Percentiles rank a stretch among this genome's conserved stretches.
Evolutionary conservation across 2,329 filamentous ascomycete species (phyloP).

Genomic region (Immersiporthe knoxdaviesiana): DNA sequence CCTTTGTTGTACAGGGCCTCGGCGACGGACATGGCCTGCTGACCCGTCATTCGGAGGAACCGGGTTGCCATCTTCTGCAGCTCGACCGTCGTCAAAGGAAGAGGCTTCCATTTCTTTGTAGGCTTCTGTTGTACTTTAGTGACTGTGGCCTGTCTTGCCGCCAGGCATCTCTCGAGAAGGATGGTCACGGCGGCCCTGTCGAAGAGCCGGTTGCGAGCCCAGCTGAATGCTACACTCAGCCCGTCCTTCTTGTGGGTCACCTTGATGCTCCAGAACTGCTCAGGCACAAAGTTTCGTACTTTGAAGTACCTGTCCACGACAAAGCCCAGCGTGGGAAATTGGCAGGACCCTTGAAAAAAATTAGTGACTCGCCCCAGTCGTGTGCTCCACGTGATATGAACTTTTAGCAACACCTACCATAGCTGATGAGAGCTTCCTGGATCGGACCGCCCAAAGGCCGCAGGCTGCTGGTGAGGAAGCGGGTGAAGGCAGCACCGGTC

Average conservation of each 20-base stretch:
- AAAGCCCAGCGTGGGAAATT: conserved; percentile 95
- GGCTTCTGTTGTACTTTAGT: conserved; percentile 87
- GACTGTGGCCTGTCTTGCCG: conserved; percentile 76
- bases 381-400: not conserved
- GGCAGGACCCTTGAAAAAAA: conserved; percentile 71
- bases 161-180: conserved; percentile 83
- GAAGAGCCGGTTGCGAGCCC: conserved; percentile 82
- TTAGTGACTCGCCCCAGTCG: not conserved
- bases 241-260: conserved; percentile 77
- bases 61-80: conserved; percentile 93
- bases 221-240: conserved; percentile 81
- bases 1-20: conserved; percentile 90
- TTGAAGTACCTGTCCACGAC: conserved; percentile 95
- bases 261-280: conserved; percentile 91
- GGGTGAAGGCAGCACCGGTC: conserved; percentile 90
- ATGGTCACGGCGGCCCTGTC: conserved; percentile 81
- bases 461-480: conserved; percentile 82
- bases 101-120: conserved; percentile 89
- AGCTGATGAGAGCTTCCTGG: conserved; percentile 72
- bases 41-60: conserved; percentile 87
- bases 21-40: conserved; percentile 85
- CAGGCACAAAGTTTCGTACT: conserved; percentile 90
- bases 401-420: conserved; percentile 59
- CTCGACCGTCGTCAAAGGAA: conserved; percentile 94
- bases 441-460: conserved; percentile 70